Percentiles rank a stretch among this genome's conserved stretches.
These are phyloP conservation scores for Anaeromyces robustus DNA, from an alignment of 192 early-diverging fungal genomes.

Conservation along the genomic window DNA sequence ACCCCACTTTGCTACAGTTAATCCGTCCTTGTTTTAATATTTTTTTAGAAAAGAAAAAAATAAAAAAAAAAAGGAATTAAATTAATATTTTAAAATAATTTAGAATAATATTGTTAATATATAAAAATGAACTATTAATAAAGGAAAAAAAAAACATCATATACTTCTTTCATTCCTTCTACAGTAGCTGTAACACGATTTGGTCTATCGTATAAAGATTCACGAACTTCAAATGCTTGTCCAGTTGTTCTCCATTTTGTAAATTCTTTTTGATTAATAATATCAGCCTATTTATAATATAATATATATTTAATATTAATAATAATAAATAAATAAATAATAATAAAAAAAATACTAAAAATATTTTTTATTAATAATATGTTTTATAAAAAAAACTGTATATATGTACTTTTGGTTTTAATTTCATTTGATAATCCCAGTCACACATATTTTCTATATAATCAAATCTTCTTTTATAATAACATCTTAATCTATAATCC, in stretches of 20 bases:
- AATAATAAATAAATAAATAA: background rate
- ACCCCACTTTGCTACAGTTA: conserved; percentile 29
- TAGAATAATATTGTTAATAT: too few relatives aligned
- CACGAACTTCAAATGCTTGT: conserved; percentile 22
- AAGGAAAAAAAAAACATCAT: too few relatives aligned
- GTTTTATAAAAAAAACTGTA: too few relatives aligned
- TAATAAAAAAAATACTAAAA: background rate
- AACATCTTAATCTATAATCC: conserved; percentile 12
- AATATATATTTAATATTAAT: background rate
- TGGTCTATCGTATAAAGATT: conserved; percentile 7
- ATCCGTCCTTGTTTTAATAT: conserved; percentile 8
- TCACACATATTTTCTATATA: conserved; percentile 28
- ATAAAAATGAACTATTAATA: too few relatives aligned
- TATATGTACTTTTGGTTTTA: conserved; percentile 14
- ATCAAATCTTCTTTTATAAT: conserved; percentile 24
- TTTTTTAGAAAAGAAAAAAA: too few relatives aligned
- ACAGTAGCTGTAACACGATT: conserved; percentile 34
- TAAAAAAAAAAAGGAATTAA: too few relatives aligned
- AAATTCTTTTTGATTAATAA: conserved; percentile 25
- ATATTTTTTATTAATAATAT: too few relatives aligned
- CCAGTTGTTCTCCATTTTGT: conserved; percentile 19
- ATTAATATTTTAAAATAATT: conserved; percentile 11
- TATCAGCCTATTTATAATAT: conserved; percentile 5
- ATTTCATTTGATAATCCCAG: conserved; percentile 49
- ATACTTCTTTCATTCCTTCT: conserved; percentile 16